These are phyloP conservation scores for Phaeophleospora eucalypticola DNA, from an alignment of 2,329 filamentous ascomycete species.

Conservation along the genomic window DNA sequence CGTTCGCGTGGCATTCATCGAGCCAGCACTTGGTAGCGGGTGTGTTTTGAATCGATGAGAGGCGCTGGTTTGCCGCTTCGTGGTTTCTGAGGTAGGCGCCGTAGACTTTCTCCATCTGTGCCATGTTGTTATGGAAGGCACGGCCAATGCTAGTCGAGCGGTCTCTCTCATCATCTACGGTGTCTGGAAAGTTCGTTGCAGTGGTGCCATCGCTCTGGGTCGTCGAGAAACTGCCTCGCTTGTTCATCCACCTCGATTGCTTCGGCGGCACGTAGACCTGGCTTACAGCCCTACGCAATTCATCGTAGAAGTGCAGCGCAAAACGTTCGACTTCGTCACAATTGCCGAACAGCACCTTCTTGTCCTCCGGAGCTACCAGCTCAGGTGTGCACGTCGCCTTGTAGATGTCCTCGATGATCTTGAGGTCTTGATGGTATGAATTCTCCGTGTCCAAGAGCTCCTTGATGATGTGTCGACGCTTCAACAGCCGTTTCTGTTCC, in stretches of 20 bases:
- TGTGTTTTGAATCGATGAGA: constrained; percentile 53
- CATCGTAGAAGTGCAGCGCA: constrained; percentile 71
- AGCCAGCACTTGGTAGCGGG: constrained; percentile 73
- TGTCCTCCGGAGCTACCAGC: constrained; percentile 74
- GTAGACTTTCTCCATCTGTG: constrained; percentile 61
- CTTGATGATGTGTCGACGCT: constrained; percentile 80
- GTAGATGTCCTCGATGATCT: constrained; percentile 95
- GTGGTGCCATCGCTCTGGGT: constrained; percentile 37
- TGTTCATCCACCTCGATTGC: constrained; percentile 51
- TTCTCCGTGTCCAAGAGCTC: constrained; percentile 92
- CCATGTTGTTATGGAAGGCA: constrained; percentile 54
- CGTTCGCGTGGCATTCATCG: constrained; percentile 86
- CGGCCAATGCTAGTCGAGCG: constrained; percentile 55
- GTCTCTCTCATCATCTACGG: constrained; percentile 53
- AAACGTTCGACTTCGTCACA: constrained; percentile 87
- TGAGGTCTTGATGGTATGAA: constrained; percentile 90
- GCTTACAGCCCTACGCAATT: constrained; percentile 75
- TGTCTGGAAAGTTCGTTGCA: constrained; percentile 28
- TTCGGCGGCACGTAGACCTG: constrained; percentile 69
- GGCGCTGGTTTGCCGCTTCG: constrained; percentile 59
- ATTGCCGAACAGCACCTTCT: constrained; percentile 88
- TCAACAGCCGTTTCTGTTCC: constrained; percentile 66
- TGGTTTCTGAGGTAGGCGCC: constrained; percentile 63
- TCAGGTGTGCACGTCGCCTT: constrained; percentile 73
- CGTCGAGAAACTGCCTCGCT: constrained; percentile 47